Percentiles rank a stretch among this genome's conserved stretches.
phyloP scores from a whole-genome alignment of 768 basidiomycete species.

The Pleurotus tuber-regium region DNA sequence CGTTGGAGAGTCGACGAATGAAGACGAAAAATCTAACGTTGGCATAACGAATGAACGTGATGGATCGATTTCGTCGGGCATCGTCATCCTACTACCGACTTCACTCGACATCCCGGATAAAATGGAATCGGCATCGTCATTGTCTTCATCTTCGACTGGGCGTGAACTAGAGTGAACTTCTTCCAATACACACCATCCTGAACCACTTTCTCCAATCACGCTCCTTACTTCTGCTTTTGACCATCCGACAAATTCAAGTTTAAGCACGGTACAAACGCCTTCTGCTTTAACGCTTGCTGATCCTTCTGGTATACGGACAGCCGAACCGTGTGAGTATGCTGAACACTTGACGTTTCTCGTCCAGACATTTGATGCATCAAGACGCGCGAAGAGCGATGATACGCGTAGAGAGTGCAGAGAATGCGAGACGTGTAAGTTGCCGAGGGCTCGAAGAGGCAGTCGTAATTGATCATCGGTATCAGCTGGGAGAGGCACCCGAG shows the following conservation, averaged over 20 bases:
- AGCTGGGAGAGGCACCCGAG: conserved; percentile 56
- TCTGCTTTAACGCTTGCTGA: conserved; percentile 28
- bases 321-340: conserved; percentile 49
- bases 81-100: conserved; percentile 13
- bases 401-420: conserved; percentile 61
- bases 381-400: conserved; percentile 62
- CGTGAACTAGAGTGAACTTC: conserved; percentile 41
- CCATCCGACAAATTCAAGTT: conserved; percentile 76
- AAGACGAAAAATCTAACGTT: conserved; percentile 68
- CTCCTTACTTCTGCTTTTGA: conserved; percentile 58
- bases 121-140: conserved; percentile 27
- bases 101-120: conserved; percentile 27
- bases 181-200: conserved; percentile 74
- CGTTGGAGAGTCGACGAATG: conserved; percentile 29
- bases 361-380: conserved; percentile 74
- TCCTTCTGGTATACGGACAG: conserved; percentile 6
- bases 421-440: conserved; percentile 50
- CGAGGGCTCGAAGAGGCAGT: conserved; percentile 54
- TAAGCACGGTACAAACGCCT: conserved; percentile 64
- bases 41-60: conserved; percentile 74
- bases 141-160: conserved; percentile 30
- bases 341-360: conserved; percentile 55
- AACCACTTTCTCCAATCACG: conserved; percentile 68
- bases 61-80: conserved; percentile 43
- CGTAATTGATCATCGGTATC: conserved; percentile 31